A percentile compares a stretch with the other conserved stretches of the same genome.
These are phyloP conservation scores for Salix udensis DNA, from an alignment of 345 rosid genomes.

Conservation along the genomic window DNA sequence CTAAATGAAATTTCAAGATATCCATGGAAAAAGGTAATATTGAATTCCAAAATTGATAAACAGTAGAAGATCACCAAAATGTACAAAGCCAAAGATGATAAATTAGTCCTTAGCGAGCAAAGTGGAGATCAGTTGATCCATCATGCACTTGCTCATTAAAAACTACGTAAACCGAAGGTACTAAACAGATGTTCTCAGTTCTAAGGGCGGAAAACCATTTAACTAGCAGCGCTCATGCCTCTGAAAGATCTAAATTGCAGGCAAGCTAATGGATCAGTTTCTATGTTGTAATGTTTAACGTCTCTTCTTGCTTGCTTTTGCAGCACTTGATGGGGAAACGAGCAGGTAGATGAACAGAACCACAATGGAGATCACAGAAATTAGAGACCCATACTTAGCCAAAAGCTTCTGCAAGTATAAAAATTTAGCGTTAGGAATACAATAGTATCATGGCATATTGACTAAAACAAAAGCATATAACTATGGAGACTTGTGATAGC, in stretches of 20 bases:
- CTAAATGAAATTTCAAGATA: neutral
- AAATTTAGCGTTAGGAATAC: neutral
- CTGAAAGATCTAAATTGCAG: neutral
- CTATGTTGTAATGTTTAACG: conserved; percentile 33
- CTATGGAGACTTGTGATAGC: neutral
- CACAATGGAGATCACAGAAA: conserved; percentile 73
- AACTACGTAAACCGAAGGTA: neutral
- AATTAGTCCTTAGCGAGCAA: neutral
- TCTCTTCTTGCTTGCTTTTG: conserved; percentile 82
- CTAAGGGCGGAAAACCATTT: neutral
- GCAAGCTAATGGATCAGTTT: neutral
- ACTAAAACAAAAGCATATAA: neutral
- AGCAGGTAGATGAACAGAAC: conserved; percentile 67
- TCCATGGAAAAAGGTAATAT: neutral
- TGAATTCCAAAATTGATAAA: conserved; percentile 12
- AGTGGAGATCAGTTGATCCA: conserved; percentile 1
- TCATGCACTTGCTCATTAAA: neutral
- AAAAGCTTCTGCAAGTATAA: conserved; percentile 63
- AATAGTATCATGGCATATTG: neutral
- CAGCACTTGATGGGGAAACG: conserved; percentile 55
- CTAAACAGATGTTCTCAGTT: conserved; percentile 5
- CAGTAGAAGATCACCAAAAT: conserved; percentile 4
- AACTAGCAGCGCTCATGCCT: conserved; percentile 1
- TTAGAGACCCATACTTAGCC: conserved; percentile 74
- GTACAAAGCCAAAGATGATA: neutral